Base-by-base conservation (phyloP, 2,329 filamentous ascomycete genomes). In the Penicillium sp. region DNA sequence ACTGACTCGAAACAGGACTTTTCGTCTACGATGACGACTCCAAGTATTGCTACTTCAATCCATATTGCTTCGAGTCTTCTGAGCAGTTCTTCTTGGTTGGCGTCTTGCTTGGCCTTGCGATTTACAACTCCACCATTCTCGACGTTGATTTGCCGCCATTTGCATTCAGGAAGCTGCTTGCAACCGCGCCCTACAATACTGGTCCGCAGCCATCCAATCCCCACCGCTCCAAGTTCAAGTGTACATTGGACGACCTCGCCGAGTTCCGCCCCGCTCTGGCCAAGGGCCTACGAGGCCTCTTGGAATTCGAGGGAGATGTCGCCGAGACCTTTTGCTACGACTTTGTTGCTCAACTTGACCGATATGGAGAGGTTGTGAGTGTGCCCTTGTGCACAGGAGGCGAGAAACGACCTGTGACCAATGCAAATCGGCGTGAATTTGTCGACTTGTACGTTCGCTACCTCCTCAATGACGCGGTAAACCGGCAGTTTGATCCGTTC, bases 11-110 rank as follows among this genome's bases (percentile, higher is more conserved):
- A 10, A 40, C 47, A 93, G 91, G 92, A n/a, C 86, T 97, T 76
- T 97, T 97, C 73, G 80, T 90, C 7, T 96, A 96, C 74, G 93
- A 96, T 62, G 91, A 96, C 53, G 92, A 96, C 69, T 96, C 92
- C 3, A 85, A 86, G 49, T 92, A 90, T 71, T 96, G 93, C 77
- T 97, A 96, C 75, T 97, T 97, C 79, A 96, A 96, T 71, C 90
- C 92, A 0, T 86, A 89, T 71, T 91, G 90, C 16, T 92, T 96
- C 67, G 93, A 96, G 73, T 93, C 91, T 0, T 93, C 91, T 0
- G 92, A 96, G 70, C 92, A 96, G 65, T 97, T 91, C 75, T 96
- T 95, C 71, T 82, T 96, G 22, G 90, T 97, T 31, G 93, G 93
- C 0, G 91, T 95, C 13, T 83, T 96, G 7, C 83, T 97, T 55